These are phyloP conservation scores for carrot (Daucus carota) DNA, from an alignment of 129 eudicot genomes.

Conservation along the genomic window DH1_v3.0 NC_030381.2:53164001-53164500, in stretches of 20 bases:
- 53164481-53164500: background rate
- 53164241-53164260: background rate
- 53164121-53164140: background rate
- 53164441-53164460: background rate
- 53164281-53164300: background rate
- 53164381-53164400: background rate
- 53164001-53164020: constrained; percentile 48
- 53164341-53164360: background rate
- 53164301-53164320: background rate
- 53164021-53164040: background rate
- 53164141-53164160: background rate
- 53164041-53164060: background rate
- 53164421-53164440: background rate
- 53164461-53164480: constrained; percentile 1
- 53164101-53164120: background rate
- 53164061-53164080: background rate
- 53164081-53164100: background rate
- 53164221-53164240: background rate
- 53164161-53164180: background rate
- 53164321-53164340: background rate
- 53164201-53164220: background rate
- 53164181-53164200: background rate
- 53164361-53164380: constrained; percentile 5
- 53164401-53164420: background rate
- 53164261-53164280: background rate